Evolutionary conservation across 2,329 filamentous ascomycete genomes (phyloP), one percentile per base, ranked within the genome.

Genomic region (Verticillium dahliae): DNA sequence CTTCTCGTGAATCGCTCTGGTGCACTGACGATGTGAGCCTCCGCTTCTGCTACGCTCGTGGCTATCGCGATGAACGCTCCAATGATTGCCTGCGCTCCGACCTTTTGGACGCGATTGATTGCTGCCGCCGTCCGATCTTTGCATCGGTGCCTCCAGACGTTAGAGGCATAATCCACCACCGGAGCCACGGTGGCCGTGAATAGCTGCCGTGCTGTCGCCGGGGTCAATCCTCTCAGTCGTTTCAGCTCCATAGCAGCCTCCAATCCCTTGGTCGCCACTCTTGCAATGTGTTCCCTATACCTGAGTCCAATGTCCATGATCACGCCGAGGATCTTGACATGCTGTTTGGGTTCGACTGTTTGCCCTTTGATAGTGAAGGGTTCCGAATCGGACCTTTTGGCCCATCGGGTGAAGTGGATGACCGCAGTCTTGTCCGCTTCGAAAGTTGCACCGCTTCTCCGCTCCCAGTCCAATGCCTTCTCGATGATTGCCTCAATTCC

Each of bases 161-260:
- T 69, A n/a, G 65, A 70, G 56, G 68, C 67, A 58, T 68, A 70
- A 58, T 70, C 68, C 45, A 69, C 63, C 35, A 67, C 64, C 31
- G 63, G 67, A 18, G 62, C 62, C 13, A 70, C 67, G 11, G 56
- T 69, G 15, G 65, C 61, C 50, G 61, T 64, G 57, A 70, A 69
- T 15, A 71, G 61, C 52, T 68, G 64, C 59, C 65, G 63, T 52
- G 65, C 67, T 50, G 66, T 69, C n/a, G 52, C 54, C 39, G 66
- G 63, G 10, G 66, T 65, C 22, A 71, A 41, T 10, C 62, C 62
- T 33, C 56, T 55, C 1, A 62, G 62, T 58, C 60, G 59, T 31
- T 61, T 65, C n/a, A 64, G 56, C 54, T 56, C 59, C 33, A 65
- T 62, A 10, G 61, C 57, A 5, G 62, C 61, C 15, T 63, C 34